Conservation (phyloP, 768 basidiomycete genomes). For the Boletus subcaerulescens region DNA sequence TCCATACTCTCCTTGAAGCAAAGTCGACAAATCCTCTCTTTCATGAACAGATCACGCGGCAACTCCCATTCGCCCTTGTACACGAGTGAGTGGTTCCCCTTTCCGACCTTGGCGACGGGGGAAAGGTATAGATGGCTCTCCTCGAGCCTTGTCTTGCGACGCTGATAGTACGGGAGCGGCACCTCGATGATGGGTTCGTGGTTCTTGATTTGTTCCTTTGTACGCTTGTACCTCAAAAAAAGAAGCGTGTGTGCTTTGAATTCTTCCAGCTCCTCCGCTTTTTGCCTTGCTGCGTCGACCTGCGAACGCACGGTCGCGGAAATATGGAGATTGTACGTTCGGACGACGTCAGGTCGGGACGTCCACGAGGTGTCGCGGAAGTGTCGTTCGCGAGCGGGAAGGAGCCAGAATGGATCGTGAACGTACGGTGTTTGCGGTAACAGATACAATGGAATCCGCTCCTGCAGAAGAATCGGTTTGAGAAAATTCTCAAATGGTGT, state of each 20-base stretch:
- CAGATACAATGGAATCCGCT: constrained; percentile 32
- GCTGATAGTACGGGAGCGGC: constrained; percentile 27
- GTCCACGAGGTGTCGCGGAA: constrained; percentile 23
- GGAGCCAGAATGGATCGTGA: constrained; percentile 41
- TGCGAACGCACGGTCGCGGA: background rate
- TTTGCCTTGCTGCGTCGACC: constrained; percentile 1
- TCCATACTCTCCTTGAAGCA: constrained; percentile 37
- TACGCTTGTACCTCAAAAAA: constrained; percentile 19
- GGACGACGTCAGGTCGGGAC: constrained; percentile 29
- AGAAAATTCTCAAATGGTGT: constrained; percentile 32
- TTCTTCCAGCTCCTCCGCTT: constrained; percentile 9
- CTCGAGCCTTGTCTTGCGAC: constrained; percentile 17
- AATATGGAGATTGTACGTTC: constrained; percentile 29
- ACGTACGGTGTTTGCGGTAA: constrained; percentile 43
- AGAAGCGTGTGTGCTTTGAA: constrained; percentile 16
- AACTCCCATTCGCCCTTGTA: constrained; percentile 52
- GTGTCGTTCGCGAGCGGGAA: constrained; percentile 15
- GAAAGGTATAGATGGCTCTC: constrained; percentile 52
- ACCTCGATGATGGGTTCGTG: constrained; percentile 30
- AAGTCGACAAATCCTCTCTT: constrained; percentile 33
- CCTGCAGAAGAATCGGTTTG: constrained; percentile 29
- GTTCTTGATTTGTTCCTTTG: constrained; percentile 22
- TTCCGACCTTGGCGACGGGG: constrained; percentile 35
- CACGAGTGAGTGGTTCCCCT: constrained; percentile 52
- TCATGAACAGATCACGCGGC: constrained; percentile 40